Evolutionary conservation across 768 basidiomycete genomes (phyloP).

Genomic region (Suillus sp.): DNA sequence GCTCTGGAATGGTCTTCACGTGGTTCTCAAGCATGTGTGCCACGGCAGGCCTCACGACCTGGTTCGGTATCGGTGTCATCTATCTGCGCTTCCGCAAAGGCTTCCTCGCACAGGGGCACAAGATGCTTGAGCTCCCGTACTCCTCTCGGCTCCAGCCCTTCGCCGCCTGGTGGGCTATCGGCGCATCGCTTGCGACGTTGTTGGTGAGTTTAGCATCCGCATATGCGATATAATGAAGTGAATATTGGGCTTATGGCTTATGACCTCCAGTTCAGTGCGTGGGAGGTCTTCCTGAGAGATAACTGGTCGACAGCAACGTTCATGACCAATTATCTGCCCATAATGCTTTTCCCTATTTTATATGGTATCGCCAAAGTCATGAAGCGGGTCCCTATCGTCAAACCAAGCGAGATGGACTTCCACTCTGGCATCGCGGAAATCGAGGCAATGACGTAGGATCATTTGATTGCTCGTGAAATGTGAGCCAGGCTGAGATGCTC

Average conservation of each 20-base stretch:
- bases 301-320: conserved; percentile 42
- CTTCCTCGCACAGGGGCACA: conserved; percentile 50
- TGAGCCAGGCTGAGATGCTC: conserved; percentile 4
- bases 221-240: not conserved
- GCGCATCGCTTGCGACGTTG: conserved; percentile 30
- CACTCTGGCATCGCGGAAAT: conserved; percentile 27
- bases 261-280: conserved; percentile 40
- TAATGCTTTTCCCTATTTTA: conserved; percentile 48
- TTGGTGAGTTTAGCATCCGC: conserved; percentile 33
- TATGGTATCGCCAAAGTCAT: conserved; percentile 35
- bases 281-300: conserved; percentile 43
- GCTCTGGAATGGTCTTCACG: conserved; percentile 42
- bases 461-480: not conserved
- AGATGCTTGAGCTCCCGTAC: conserved; percentile 50
- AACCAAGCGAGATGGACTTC: conserved; percentile 31
- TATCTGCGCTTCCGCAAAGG: conserved; percentile 52
- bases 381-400: conserved; percentile 17
- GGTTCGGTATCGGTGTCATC: conserved; percentile 47
- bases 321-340: conserved; percentile 45
- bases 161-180: conserved; percentile 39
- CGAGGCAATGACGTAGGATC: conserved; percentile 30
- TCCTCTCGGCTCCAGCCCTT: conserved; percentile 42
- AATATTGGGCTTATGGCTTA: not conserved
- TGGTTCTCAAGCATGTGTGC: conserved; percentile 42
- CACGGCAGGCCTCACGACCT: conserved; percentile 44